Conservation (phyloP, 2,329 filamentous ascomycete genomes). For the Fusarium globosum region DNA sequence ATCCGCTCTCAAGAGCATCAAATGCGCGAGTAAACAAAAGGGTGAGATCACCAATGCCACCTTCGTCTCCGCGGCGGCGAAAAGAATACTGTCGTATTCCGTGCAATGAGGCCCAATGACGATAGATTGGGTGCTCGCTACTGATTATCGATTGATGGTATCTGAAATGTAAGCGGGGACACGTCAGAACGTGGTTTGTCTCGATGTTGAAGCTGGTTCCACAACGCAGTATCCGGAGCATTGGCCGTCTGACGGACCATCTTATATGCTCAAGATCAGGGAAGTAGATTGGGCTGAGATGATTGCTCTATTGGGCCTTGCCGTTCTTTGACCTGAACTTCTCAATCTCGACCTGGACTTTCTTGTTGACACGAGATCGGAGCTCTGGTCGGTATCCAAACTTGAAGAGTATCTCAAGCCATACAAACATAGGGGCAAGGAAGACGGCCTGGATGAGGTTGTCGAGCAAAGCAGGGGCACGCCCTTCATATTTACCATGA, state of each 20-base stretch:
- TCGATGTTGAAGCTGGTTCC: slow-evolving; percentile 6
- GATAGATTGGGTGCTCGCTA: background rate
- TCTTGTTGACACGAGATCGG: slow-evolving; percentile 81
- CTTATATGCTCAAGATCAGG: slow-evolving; percentile 3
- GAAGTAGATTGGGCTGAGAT: background rate
- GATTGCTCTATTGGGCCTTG: slow-evolving; percentile 60
- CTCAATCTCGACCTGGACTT: slow-evolving; percentile 78
- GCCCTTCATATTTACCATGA: slow-evolving; percentile 87
- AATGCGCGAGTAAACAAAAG: slow-evolving; percentile 25
- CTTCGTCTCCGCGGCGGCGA: background rate
- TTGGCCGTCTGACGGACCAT: background rate
- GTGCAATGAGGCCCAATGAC: background rate
- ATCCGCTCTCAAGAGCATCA: slow-evolving; percentile 25
- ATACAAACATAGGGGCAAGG: slow-evolving; percentile 94
- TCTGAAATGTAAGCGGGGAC: background rate
- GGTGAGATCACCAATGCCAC: slow-evolving; percentile 20
- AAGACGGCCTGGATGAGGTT: slow-evolving; percentile 93
- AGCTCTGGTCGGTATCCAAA: slow-evolving; percentile 91
- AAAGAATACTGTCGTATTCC: background rate
- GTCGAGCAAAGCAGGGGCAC: slow-evolving; percentile 89
- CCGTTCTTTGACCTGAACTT: slow-evolving; percentile 72
- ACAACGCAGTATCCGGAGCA: background rate
- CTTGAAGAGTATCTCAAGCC: slow-evolving; percentile 92
- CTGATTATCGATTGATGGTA: background rate
- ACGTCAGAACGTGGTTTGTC: background rate